A percentile compares a stretch with the other conserved stretches of the same genome.
These are phyloP conservation scores for Oryza nivara DNA, from an alignment of 176 grass and related monocot genomes.

Conservation along the genomic window DNA sequence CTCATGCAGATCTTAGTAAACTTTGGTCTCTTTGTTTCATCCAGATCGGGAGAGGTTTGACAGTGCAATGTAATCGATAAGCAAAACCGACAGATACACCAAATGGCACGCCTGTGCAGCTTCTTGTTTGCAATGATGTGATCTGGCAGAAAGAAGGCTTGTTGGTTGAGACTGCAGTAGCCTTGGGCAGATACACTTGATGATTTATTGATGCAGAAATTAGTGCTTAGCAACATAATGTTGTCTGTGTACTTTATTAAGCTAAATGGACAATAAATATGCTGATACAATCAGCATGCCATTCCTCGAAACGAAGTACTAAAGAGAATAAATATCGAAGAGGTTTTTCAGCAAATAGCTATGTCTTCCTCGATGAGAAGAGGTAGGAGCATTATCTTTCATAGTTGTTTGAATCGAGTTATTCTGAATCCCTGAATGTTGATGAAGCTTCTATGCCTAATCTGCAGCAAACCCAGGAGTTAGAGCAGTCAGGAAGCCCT, in stretches of 20 bases:
- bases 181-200: no score
- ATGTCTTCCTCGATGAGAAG: background rate
- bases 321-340: background rate
- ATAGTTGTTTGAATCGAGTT: background rate
- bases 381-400: background rate
- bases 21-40: background rate
- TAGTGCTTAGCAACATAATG: no score
- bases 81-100: background rate
- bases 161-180: background rate
- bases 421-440: background rate
- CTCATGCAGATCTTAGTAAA: background rate
- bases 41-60: background rate
- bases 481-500: background rate
- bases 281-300: no score
- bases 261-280: no score
- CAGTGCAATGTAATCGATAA: background rate
- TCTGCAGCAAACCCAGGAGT: background rate
- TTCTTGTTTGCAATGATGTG: background rate
- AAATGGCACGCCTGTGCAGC: background rate
- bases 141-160: background rate
- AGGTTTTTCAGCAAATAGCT: background rate
- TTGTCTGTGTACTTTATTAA: no score
- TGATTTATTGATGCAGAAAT: no score
- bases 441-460: background rate
- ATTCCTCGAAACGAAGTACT: no score